A percentile compares a stretch with the other conserved stretches of the same genome.
These are phyloP conservation scores for Diaporthe vaccinii DNA, from an alignment of 2,329 filamentous ascomycete species.

Conservation along the genomic window DNA sequence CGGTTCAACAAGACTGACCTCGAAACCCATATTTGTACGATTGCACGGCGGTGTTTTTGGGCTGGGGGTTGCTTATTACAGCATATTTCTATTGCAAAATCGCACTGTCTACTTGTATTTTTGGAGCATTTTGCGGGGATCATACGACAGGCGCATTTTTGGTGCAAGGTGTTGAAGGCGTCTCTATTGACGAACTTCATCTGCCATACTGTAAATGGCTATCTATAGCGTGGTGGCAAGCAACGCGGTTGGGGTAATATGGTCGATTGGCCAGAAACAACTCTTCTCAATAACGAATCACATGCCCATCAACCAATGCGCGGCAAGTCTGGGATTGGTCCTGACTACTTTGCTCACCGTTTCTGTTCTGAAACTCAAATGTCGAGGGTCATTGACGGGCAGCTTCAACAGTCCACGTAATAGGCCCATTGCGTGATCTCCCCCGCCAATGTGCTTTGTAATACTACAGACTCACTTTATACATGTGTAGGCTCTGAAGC, in stretches of 20 bases:
- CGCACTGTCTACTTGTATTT: not conserved
- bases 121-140: not conserved
- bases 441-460: constrained; percentile 34
- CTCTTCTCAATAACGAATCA: not conserved
- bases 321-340: not conserved
- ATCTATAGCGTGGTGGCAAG: not conserved
- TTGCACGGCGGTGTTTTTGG: not conserved
- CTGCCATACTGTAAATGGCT: not conserved
- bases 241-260: not conserved
- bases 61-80: not conserved
- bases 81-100: not conserved
- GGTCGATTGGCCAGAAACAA: not conserved
- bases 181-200: not conserved
- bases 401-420: not conserved
- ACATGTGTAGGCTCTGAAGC: not conserved
- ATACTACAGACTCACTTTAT: not conserved
- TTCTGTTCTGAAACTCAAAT: not conserved
- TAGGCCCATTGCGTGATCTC: constrained; percentile 6
- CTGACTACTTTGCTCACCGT: not conserved
- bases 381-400: constrained; percentile 1
- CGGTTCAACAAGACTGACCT: not conserved
- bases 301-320: not conserved
- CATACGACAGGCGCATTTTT: not conserved
- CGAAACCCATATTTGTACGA: not conserved
- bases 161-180: constrained; percentile 26